Base-by-base conservation (phyloP, 108 stramenopile genomes). In the Cyclotella distinguenda region DNA sequence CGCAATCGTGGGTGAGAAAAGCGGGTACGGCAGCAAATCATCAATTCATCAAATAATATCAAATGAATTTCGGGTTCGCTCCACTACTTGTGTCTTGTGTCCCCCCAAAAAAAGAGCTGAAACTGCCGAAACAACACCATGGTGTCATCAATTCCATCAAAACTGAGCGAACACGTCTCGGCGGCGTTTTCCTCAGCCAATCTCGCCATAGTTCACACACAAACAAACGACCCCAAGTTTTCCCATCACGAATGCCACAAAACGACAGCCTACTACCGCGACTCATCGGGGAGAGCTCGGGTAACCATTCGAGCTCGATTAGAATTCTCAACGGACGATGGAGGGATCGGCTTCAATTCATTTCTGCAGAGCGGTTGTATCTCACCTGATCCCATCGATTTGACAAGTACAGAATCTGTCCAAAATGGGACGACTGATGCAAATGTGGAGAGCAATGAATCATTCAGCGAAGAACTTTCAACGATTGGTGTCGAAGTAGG, bases 271-370 rank as follows among this genome's bases (percentile, higher is more conserved):
- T 74, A 60, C 34, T 74, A 74, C 43, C 72, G 72, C 22, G 72
- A 74, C 39, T 74, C 72, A 16, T 74, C 72, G 43, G 72, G 72
- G 30, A 36, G 72, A 52, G 72, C 72, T 13, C 50, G 64, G 34
- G 64, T 60, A 36, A 50, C 53, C 23, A 4, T 74, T 10, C 57
- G 72, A 27, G 55, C 54, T 27, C 72, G 64, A 45, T 51, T 74
- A 2, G 42, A 50, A n/a, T 18, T 58, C 34, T 13, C 51, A 1
- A 35, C 26, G 6, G 43, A 65, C 23, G 58, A 52, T 35, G 43
- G 28, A 21, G 55, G 33, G 0, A 15, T 49, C 11, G 60, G 43
- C 16, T 40, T 52, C 27, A 49, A 54, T 0, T 35, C 62, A 3
- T 39, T 72, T 10, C 36, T 72, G 16, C 19, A 48, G 27, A 60